phyloP scores from a whole-genome alignment of 805 yeast genomes.

The Wickerhamomyces kurtzmanii region DNA sequence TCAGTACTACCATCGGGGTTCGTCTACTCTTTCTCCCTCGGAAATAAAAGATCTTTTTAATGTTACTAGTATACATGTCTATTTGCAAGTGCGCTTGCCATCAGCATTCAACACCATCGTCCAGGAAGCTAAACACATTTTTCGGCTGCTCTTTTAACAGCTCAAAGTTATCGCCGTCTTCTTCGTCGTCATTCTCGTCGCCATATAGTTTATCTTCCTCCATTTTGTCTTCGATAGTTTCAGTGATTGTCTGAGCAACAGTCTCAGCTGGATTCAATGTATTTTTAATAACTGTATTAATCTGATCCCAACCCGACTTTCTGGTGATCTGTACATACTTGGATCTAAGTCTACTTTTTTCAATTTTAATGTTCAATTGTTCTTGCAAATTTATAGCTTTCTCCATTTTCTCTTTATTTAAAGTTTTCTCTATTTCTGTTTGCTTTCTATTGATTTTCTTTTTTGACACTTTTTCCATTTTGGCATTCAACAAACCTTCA shows the following conservation, averaged over 20 bases:
- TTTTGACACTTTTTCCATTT: slow-evolving; percentile 25
- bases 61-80: too few species aligned
- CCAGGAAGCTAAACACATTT: slow-evolving; percentile 20
- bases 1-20: too few species aligned
- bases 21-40: too few species aligned
- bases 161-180: slow-evolving; percentile 9
- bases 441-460: slow-evolving; percentile 17
- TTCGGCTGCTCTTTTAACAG: neutral
- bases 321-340: slow-evolving; percentile 51
- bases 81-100: too few species aligned
- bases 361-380: slow-evolving; percentile 49
- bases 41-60: too few species aligned
- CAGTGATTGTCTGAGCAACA: slow-evolving; percentile 8
- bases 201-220: slow-evolving; percentile 10
- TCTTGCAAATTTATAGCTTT: slow-evolving; percentile 44
- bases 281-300: slow-evolving; percentile 38
- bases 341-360: slow-evolving; percentile 55
- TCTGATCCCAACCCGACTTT: slow-evolving; percentile 66
- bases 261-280: slow-evolving; percentile 3
- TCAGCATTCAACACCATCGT: slow-evolving; percentile 23
- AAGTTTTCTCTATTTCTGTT: slow-evolving; percentile 20
- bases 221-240: slow-evolving; percentile 12
- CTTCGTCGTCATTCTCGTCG: slow-evolving; percentile 2
- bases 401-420: slow-evolving; percentile 30
- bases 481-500: slow-evolving; percentile 48